Evolutionary conservation across 805 yeast species (phyloP).

Genomic region (Wickerhamiella domercqiae): DNA sequence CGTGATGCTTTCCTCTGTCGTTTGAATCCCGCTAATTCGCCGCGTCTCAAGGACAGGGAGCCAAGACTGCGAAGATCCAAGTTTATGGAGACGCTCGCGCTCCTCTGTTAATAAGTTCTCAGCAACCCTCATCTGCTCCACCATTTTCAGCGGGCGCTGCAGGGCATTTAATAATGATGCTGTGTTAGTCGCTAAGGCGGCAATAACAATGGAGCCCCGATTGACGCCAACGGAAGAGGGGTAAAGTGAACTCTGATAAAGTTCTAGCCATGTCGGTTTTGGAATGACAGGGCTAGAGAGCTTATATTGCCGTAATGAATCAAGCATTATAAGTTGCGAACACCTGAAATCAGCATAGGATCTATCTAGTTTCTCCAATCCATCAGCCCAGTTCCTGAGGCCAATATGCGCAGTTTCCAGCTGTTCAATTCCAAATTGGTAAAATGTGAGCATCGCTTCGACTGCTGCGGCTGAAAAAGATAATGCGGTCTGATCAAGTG

Average conservation of each 20-base stretch:
- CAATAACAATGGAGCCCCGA: neutral
- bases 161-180: constrained; percentile 17
- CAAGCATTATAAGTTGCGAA: neutral
- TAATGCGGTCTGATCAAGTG: constrained; percentile 9
- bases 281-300: neutral
- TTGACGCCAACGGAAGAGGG: too few relatives aligned
- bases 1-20: constrained; percentile 20
- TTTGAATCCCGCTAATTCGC: constrained; percentile 21
- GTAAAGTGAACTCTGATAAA: too few relatives aligned
- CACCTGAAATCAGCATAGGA: neutral
- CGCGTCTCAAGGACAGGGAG: constrained; percentile 23
- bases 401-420: neutral
- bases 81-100: constrained; percentile 15
- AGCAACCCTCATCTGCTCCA: constrained; percentile 17
- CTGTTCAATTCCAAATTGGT: constrained; percentile 8
- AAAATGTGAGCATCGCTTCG: constrained; percentile 7
- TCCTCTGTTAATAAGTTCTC: constrained; percentile 13
- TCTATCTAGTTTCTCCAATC: neutral
- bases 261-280: neutral
- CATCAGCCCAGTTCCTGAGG: neutral
- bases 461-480: constrained; percentile 11
- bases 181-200: neutral
- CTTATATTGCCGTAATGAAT: neutral
- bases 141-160: constrained; percentile 18
- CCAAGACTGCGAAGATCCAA: constrained; percentile 20